phyloP scores from a whole-genome alignment of 768 basidiomycete species.

The Amanita polypyramis region DNA sequence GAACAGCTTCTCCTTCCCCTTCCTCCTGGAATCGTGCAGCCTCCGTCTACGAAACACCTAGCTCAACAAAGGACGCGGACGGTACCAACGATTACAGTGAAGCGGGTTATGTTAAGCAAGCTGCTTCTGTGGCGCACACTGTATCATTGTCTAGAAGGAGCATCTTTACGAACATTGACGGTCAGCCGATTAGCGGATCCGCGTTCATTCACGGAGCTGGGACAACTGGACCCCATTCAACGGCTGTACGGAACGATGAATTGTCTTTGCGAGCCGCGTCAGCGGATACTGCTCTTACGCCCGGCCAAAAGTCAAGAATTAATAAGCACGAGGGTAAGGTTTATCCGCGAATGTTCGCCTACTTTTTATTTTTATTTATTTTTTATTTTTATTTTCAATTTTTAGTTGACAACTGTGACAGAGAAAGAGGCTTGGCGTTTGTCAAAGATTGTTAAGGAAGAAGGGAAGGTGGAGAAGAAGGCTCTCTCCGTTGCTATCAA shows the following conservation, averaged over 20 bases:
- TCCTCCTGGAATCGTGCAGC: background rate
- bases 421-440: background rate
- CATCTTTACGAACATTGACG: slow-evolving; percentile 23
- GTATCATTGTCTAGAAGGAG: slow-evolving; percentile 18
- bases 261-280: slow-evolving; percentile 29
- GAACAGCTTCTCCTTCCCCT: background rate
- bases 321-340: slow-evolving; percentile 40
- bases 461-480: slow-evolving; percentile 58
- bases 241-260: slow-evolving; percentile 29
- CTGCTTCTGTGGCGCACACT: slow-evolving; percentile 14
- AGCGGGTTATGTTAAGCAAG: slow-evolving; percentile 1
- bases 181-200: slow-evolving; percentile 21
- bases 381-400: background rate
- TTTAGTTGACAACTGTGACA: background rate
- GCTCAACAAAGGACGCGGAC: background rate
- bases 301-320: slow-evolving; percentile 42
- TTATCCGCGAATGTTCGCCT: background rate
- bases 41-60: background rate
- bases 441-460: slow-evolving; percentile 44
- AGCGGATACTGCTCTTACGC: slow-evolving; percentile 37
- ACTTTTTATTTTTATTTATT: background rate
- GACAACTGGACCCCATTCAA: slow-evolving; percentile 35
- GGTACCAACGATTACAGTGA: background rate
- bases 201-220: slow-evolving; percentile 48
- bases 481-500: slow-evolving; percentile 49